Conservation (phyloP, 1,284 basidiomycete genomes). For the Naganishia albida region DNA sequence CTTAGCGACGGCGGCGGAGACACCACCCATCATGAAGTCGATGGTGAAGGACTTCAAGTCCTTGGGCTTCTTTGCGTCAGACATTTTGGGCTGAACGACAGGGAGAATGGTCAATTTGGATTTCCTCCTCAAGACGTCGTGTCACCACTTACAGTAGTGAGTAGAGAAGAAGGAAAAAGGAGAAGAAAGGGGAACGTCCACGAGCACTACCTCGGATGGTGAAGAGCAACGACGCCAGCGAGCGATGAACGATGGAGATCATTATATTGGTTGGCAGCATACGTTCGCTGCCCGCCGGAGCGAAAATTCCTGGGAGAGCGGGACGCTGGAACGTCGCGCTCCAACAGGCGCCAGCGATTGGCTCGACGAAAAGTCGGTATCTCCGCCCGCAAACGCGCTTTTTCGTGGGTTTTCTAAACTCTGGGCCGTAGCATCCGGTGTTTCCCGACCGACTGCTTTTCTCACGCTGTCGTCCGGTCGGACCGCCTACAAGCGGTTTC, state of each 20-base stretch:
- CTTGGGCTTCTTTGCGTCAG: slow-evolving; percentile 53
- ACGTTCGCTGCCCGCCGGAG: slow-evolving; percentile 15
- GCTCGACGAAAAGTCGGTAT: slow-evolving; percentile 9
- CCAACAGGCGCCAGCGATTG: slow-evolving; percentile 19
- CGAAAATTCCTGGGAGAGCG: slow-evolving; percentile 21
- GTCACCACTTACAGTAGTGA: slow-evolving; percentile 17
- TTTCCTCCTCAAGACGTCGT: not conserved
- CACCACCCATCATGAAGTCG: slow-evolving; percentile 56
- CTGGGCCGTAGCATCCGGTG: not conserved
- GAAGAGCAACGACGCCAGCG: slow-evolving; percentile 1
- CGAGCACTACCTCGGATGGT: slow-evolving; percentile 27
- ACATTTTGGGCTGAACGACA: slow-evolving; percentile 41
- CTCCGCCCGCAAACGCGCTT: slow-evolving; percentile 21
- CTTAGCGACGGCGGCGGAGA: slow-evolving; percentile 80
- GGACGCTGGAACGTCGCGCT: slow-evolving; percentile 11
- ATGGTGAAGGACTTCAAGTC: slow-evolving; percentile 54
- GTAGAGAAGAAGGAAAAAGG: slow-evolving; percentile 4
- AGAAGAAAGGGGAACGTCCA: slow-evolving; percentile 20
- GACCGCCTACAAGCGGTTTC: slow-evolving; percentile 17
- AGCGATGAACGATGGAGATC: not conserved
- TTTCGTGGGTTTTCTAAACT: not conserved
- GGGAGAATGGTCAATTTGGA: not conserved
- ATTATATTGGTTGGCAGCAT: slow-evolving; percentile 24
- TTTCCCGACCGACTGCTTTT: slow-evolving; percentile 10
- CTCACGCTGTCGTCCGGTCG: slow-evolving; percentile 17